A percentile compares a stretch with the other conserved stretches of the same genome.
Conservation (phyloP, 805 yeast genomes). For the Sungouiozyma ichnusensis region DNA sequence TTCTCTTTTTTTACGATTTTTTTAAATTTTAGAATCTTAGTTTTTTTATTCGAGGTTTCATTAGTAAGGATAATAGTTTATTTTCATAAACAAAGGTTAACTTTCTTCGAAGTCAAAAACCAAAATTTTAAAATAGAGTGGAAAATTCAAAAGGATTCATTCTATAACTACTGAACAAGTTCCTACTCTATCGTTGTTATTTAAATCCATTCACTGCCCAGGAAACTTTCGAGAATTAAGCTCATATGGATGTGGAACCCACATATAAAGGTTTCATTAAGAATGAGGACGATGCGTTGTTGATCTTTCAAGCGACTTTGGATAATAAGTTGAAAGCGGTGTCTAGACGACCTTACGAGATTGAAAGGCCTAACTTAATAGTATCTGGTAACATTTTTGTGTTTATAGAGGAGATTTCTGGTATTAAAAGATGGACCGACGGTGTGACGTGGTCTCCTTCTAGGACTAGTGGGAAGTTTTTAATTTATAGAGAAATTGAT, state of each 20-base stretch:
- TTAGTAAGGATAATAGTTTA: neutral
- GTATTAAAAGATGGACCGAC: conserved; percentile 92
- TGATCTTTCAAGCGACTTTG: conserved; percentile 71
- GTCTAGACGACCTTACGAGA: conserved; percentile 74
- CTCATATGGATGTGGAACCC: conserved; percentile 33
- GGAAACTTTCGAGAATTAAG: neutral
- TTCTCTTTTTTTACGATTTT: no score
- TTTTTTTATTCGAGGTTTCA: neutral
- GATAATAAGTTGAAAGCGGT: conserved; percentile 50
- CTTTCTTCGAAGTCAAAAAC: neutral
- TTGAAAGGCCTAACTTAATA: conserved; percentile 57
- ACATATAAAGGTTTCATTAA: conserved; percentile 69
- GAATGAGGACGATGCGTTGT: conserved; percentile 71
- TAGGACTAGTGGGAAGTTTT: conserved; percentile 72
- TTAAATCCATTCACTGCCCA: neutral
- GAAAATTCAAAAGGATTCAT: no score
- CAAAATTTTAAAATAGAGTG: no score
- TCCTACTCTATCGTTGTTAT: neutral
- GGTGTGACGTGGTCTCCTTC: conserved; percentile 94
- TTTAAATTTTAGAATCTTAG: neutral
- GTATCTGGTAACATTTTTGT: conserved; percentile 74
- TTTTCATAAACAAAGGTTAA: neutral
- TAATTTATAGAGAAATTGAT: conserved; percentile 61
- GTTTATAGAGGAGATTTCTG: conserved; percentile 70
- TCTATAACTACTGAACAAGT: no score